Evolutionary conservation across 2,329 filamentous ascomycete species (phyloP).

Genomic region (Fusarium sp.): DNA sequence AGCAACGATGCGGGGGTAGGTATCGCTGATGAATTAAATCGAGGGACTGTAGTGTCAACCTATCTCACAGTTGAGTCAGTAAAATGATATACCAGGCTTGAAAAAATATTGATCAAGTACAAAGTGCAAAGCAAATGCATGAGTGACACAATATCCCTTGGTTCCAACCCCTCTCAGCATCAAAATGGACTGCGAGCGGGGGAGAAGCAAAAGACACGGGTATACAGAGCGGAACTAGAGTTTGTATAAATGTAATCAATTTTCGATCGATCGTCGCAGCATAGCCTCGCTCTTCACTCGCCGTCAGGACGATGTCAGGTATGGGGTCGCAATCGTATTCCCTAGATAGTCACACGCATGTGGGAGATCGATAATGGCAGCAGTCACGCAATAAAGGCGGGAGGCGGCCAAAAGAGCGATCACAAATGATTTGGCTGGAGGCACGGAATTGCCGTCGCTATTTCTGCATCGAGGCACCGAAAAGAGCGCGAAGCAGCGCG

Average conservation of each 20-base stretch:
- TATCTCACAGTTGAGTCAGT: conserved; percentile 45
- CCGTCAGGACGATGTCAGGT: conserved; percentile 19
- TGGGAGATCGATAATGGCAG: conserved; percentile 38
- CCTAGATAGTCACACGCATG: conserved; percentile 44
- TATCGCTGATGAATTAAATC: conserved; percentile 32
- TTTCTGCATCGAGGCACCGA: conserved; percentile 27
- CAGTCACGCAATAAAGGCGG: conserved; percentile 43
- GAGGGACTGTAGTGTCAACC: conserved; percentile 32
- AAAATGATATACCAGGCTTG: conserved; percentile 19
- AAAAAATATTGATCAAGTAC: conserved; percentile 10
- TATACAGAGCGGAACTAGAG: conserved; percentile 7
- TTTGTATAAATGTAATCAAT: conserved; percentile 25
- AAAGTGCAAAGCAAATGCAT: conserved; percentile 22
- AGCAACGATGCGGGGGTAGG: conserved; percentile 14
- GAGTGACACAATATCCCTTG: conserved; percentile 11
- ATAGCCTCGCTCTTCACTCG: conserved; percentile 38
- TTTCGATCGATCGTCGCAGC: conserved; percentile 28
- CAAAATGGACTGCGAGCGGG: conserved; percentile 13
- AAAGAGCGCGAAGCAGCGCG: conserved; percentile 11
- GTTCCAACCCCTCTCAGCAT: conserved; percentile 10
- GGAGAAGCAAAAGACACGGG: conserved; percentile 1
- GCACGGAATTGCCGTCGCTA: conserved; percentile 25
- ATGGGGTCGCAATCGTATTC: conserved; percentile 33
- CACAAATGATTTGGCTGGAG: conserved; percentile 23
- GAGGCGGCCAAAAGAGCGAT: conserved; percentile 28